Conservation (phyloP, 106 monocot genomes). For the Iris macrosiphon region DNA sequence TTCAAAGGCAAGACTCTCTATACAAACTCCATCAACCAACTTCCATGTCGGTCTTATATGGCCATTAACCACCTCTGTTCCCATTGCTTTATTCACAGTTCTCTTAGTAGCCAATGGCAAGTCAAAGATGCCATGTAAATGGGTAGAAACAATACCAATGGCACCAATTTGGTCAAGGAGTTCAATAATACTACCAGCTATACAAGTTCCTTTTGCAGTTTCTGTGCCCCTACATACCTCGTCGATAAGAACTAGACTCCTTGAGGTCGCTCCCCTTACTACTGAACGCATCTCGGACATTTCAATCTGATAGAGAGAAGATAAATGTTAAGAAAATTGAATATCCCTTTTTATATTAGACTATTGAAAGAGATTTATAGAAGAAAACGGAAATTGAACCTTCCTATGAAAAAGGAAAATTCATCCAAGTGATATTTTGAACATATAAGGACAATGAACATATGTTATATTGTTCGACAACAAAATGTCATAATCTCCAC, state of each 20-base stretch:
- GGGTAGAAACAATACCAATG: slow-evolving; percentile 89
- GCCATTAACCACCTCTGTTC: slow-evolving; percentile 48
- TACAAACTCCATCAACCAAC: slow-evolving; percentile 71
- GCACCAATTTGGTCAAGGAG: slow-evolving; percentile 73
- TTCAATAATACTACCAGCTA: slow-evolving; percentile 94
- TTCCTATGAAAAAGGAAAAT: no score
- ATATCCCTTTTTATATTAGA: no score
- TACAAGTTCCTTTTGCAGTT: slow-evolving; percentile 95
- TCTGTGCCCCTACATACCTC: slow-evolving; percentile 98
- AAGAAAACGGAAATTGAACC: no score
- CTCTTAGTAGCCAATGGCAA: slow-evolving; percentile 60
- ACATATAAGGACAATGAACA: no score
- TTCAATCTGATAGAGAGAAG: slow-evolving; percentile 64
- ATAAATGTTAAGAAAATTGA: no score
- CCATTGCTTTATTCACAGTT: slow-evolving; percentile 74
- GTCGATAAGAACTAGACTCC: slow-evolving; percentile 83
- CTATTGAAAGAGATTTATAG: no score
- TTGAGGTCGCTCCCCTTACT: slow-evolving; percentile 39
- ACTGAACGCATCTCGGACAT: slow-evolving; percentile 91
- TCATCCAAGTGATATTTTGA: no score
- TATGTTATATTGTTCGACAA: no score
- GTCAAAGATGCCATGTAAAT: slow-evolving; percentile 92
- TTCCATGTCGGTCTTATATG: slow-evolving; percentile 67
- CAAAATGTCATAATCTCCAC: no score
- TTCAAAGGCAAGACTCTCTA: slow-evolving; percentile 95